Conservation (phyloP, 495 filamentous ascomycete genomes). For the Penicillium arizonense region DNA sequence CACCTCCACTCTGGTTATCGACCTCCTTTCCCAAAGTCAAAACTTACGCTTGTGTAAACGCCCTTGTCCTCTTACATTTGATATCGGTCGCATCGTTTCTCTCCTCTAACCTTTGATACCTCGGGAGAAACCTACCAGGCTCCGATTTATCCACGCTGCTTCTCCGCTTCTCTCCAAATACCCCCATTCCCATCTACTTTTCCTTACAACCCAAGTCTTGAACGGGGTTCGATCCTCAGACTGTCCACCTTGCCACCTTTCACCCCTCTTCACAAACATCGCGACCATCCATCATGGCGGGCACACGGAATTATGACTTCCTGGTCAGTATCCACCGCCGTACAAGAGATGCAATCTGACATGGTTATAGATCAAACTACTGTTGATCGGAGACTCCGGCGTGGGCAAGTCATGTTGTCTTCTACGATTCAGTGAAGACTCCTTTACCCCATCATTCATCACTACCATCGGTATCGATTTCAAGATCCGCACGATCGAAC, state of each 20-base stretch:
- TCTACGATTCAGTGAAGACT: constrained; percentile 97
- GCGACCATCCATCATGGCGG: constrained; percentile 65
- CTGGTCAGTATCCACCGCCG: constrained; percentile 60
- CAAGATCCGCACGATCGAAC: constrained; percentile 97
- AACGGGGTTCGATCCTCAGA: no score
- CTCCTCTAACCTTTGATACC: background rate
- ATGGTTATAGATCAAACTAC: constrained; percentile 81
- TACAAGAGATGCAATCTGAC: background rate
- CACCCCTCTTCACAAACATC: background rate
- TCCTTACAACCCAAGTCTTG: no score
- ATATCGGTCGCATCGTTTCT: no score
- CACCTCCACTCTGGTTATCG: constrained; percentile 23
- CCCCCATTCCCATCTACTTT: no score
- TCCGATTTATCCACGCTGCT: no score
- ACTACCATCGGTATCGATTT: constrained; percentile 99
- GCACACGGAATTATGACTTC: constrained; percentile 97
- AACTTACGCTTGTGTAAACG: background rate
- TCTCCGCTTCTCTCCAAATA: no score
- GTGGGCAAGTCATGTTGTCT: constrained; percentile 99
- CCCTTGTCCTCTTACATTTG: no score
- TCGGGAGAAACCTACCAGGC: background rate
- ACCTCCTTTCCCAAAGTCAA: constrained; percentile 5
- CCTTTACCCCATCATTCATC: constrained; percentile 97
- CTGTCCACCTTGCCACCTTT: no score
- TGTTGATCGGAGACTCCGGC: constrained; percentile 97